Base-by-base conservation (phyloP, 2,329 filamentous ascomycete species). In the Pseudogymnoascus sp. region DNA sequence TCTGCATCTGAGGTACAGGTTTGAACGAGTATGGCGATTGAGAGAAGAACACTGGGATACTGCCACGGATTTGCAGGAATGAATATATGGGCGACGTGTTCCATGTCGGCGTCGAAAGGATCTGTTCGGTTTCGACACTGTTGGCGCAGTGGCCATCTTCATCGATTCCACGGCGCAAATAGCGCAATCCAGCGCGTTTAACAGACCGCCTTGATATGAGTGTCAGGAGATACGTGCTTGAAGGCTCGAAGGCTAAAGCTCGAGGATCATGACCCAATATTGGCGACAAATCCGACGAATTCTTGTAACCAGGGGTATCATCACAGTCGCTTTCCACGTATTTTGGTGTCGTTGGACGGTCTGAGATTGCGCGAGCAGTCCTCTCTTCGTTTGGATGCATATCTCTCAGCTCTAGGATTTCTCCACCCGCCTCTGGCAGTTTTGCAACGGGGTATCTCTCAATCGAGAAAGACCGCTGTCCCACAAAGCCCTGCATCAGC, bases 11-110 rank as follows among this genome's bases (percentile, higher is more conserved):
- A 0, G 93, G 92, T 10, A 89, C 82, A 0, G 95, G 95, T 72
- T 96, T 97, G 68, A 97, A 85, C 8, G 91, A 92, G 74, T 96
- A 97, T 0, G 93, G 93, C 0, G 90, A 91, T 71, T 99, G 95
- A 0, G 93, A 96, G 73, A 97, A 99, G 78, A 95, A 97, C 0
- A 97, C 76, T 0, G 95, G 95, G 67, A 97, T 96, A 21, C 93
- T 97, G 5, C 93, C 93, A 67, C 95, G 85, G 23, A 92, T 81
- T 73, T 99, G 95, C 3, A 96, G 78, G 69, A 96, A 96, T 0
- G 92, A 96, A 73, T 91, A 90, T 1, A 88, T 81, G 68, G 85
- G 90, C 0, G 81, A 76, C 0, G 81, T 72, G 16, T 86, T 81
- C 86, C 89, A 93, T 0, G 81, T 80, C 1, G 86, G 79, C 0